phyloP scores from a whole-genome alignment of 2,329 filamentous ascomycete genomes.

The Herpotrichia juniperi region DNA sequence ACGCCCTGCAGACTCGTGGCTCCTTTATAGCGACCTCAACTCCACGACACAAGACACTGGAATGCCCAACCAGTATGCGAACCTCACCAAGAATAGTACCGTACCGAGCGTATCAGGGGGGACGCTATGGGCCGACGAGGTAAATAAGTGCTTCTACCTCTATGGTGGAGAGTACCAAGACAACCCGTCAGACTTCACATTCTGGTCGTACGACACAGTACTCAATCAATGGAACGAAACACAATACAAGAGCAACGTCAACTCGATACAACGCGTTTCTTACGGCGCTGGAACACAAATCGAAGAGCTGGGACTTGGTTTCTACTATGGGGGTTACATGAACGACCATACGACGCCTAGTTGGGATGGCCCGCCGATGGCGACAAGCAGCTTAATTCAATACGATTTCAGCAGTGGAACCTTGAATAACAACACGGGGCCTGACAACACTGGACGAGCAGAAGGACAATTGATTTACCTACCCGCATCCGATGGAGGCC shows the following conservation, averaged over 20 bases:
- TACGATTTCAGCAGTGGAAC: slow-evolving; percentile 62
- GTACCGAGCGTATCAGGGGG: slow-evolving; percentile 60
- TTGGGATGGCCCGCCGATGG: slow-evolving; percentile 57
- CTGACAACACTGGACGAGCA: slow-evolving; percentile 59
- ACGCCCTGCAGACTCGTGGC: slow-evolving; percentile 53
- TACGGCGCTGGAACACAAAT: slow-evolving; percentile 65
- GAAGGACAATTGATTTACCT: slow-evolving; percentile 67
- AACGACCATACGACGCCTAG: slow-evolving; percentile 59
- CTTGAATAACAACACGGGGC: slow-evolving; percentile 62
- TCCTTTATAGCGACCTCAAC: slow-evolving; percentile 65
- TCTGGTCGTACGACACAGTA: slow-evolving; percentile 65
- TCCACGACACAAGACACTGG: slow-evolving; percentile 41
- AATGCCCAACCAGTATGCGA: slow-evolving; percentile 61
- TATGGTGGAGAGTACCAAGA: slow-evolving; percentile 64
- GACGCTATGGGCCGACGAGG: slow-evolving; percentile 64
- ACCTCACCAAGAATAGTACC: slow-evolving; percentile 64
- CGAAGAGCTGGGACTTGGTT: slow-evolving; percentile 61
- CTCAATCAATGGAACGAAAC: slow-evolving; percentile 62
- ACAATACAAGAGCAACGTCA: slow-evolving; percentile 41
- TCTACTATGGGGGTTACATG: slow-evolving; percentile 68
- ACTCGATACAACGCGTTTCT: slow-evolving; percentile 54
- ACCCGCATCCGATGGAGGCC: slow-evolving; percentile 63
- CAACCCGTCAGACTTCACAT: slow-evolving; percentile 53
- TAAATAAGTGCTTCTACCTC: slow-evolving; percentile 68
- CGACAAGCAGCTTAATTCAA: slow-evolving; percentile 59